phyloP scores from a whole-genome alignment of 805 yeast species.

The Dipodascus albidus region DNA sequence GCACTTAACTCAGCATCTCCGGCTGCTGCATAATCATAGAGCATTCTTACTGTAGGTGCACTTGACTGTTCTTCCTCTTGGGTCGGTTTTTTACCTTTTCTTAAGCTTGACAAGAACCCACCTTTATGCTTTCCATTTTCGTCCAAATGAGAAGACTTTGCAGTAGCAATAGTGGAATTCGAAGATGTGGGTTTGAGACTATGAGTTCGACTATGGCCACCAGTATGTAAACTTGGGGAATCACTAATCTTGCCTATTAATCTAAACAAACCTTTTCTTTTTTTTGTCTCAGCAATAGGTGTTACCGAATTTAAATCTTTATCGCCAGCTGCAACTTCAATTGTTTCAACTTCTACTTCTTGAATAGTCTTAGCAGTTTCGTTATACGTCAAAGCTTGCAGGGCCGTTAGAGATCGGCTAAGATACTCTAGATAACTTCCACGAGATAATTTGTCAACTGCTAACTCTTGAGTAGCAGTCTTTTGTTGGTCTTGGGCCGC shows the following conservation, averaged over 20 bases:
- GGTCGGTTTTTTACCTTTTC: too few species aligned
- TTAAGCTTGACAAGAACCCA: conserved; percentile 6
- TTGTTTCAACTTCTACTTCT: conserved; percentile 85
- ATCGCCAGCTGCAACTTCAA: conserved; percentile 74
- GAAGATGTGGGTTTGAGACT: neutral
- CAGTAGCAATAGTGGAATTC: neutral
- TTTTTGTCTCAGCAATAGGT: conserved; percentile 28
- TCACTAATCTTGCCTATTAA: conserved; percentile 6
- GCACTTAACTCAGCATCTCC: conserved; percentile 70
- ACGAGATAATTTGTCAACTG: neutral
- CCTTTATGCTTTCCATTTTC: neutral
- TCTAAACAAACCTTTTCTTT: conserved; percentile 49
- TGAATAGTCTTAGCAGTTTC: conserved; percentile 65
- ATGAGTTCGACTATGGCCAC: neutral
- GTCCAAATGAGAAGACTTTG: conserved; percentile 1
- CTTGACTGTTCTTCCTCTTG: neutral
- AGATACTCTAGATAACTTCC: conserved; percentile 32
- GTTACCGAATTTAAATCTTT: conserved; percentile 28
- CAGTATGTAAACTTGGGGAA: neutral
- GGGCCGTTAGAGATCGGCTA: conserved; percentile 32
- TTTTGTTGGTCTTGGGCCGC: conserved; percentile 7
- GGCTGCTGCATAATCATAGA: conserved; percentile 53
- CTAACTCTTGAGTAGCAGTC: neutral
- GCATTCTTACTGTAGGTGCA: conserved; percentile 34
- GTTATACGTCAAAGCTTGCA: conserved; percentile 55